A percentile compares a stretch with the other conserved stretches of the same genome.
Conservation (phyloP, 176 grass and related monocot species). For the Phragmites australis region DNA sequence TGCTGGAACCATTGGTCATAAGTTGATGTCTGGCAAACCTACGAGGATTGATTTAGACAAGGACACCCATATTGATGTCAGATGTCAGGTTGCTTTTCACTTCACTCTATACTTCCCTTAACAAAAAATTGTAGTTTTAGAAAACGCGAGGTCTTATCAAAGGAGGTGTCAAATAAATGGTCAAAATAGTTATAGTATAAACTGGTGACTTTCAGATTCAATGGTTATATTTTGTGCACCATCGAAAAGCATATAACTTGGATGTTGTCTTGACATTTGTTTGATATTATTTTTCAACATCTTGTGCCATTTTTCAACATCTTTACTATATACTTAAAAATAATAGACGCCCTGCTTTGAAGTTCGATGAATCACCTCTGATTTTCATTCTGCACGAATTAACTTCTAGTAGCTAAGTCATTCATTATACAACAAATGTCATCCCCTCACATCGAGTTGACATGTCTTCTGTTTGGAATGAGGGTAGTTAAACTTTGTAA, state of each 20-base stretch:
- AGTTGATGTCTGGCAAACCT: conserved; percentile 95
- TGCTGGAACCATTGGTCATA: conserved; percentile 88
- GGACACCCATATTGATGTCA: conserved; percentile 83
- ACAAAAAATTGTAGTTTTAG: not conserved
- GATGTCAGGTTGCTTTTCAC: conserved; percentile 72
- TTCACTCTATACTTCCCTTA: conserved; percentile 15
- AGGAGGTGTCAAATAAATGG: not conserved
- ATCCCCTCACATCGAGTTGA: no score
- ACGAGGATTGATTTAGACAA: conserved; percentile 77
- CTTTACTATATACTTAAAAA: not conserved
- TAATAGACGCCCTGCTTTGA: not conserved
- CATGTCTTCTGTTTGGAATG: not conserved
- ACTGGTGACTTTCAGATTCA: not conserved
- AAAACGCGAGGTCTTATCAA: not conserved
- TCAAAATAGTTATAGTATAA: not conserved
- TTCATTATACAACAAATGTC: not conserved
- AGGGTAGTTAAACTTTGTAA: not conserved
- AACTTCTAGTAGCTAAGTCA: not conserved
- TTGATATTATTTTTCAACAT: not conserved
- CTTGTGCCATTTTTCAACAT: not conserved
- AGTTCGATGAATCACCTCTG: not conserved
- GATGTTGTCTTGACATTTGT: not conserved
- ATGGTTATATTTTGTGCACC: not conserved
- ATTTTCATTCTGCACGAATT: not conserved
- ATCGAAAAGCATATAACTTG: not conserved